Conservation (phyloP, 2,329 filamentous ascomycete species). For the Pestalotiopsis sp. region DNA sequence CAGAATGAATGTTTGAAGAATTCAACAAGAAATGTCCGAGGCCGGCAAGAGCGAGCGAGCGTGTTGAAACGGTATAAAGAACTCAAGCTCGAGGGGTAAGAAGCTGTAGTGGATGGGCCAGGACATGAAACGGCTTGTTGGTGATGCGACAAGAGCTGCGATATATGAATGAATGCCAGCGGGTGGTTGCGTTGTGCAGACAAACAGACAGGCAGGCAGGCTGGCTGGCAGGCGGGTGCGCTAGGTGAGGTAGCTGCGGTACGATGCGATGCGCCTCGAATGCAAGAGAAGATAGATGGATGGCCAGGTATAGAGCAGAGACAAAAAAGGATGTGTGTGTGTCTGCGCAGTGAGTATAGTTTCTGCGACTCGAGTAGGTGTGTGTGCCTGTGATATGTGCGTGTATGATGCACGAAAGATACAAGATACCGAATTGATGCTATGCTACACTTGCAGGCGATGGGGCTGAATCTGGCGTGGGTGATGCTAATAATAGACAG, state of each 20-base stretch:
- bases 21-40: not conserved
- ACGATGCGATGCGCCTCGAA: not conserved
- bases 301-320: slow-evolving; percentile 22
- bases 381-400: slow-evolving; percentile 14
- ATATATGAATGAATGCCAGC: slow-evolving; percentile 9
- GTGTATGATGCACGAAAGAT: slow-evolving; percentile 14
- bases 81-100: not conserved
- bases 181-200: not conserved
- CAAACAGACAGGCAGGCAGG: not conserved
- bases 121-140: slow-evolving; percentile 24
- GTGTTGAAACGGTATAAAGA: not conserved
- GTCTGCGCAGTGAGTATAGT: not conserved
- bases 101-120: slow-evolving; percentile 16
- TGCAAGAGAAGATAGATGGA: not conserved
- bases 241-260: not conserved
- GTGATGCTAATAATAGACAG: slow-evolving; percentile 55
- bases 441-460: slow-evolving; percentile 32
- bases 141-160: slow-evolving; percentile 5
- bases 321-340: not conserved
- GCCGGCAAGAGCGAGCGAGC: not conserved
- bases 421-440: slow-evolving; percentile 8
- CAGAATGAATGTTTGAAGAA: not conserved
- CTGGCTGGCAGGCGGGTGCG: not conserved
- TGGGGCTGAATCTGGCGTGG: slow-evolving; percentile 54
- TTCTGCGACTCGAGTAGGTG: not conserved